Evolutionary conservation across 495 filamentous ascomycete genomes (phyloP).

Genomic region (Pseudotulostoma volvatum): DNA sequence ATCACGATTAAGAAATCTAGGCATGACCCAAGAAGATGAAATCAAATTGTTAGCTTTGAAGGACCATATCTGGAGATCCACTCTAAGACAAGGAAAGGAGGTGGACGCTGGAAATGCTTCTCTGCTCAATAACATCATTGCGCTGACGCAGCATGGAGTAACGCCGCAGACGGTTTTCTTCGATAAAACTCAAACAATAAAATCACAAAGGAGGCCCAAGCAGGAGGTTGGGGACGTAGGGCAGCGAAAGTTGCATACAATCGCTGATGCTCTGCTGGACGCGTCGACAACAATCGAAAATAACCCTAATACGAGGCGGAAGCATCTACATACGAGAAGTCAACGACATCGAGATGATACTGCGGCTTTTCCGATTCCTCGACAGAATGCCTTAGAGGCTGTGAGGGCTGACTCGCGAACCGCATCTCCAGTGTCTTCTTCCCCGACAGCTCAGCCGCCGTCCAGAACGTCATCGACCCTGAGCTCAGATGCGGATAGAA

Average conservation of each 20-base stretch:
- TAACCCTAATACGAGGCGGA: conserved; percentile 38
- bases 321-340: conserved; percentile 30
- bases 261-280: conserved; percentile 80
- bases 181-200: conserved; percentile 44
- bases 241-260: conserved; percentile 46
- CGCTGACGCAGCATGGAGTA: conserved; percentile 52
- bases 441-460: conserved; percentile 21
- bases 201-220: conserved; percentile 23
- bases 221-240: conserved; percentile 8
- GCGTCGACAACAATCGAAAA: conserved; percentile 80
- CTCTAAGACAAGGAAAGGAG: conserved; percentile 47
- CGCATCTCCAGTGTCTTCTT: conserved; percentile 21
- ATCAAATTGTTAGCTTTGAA: conserved; percentile 71
- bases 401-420: conserved; percentile 16
- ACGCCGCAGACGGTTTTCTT: conserved; percentile 85
- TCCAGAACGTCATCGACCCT: conserved; percentile 27
- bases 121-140: conserved; percentile 49
- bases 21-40: conserved; percentile 73
- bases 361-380: conserved; percentile 5
- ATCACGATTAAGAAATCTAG: conserved; percentile 61
- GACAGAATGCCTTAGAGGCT: conserved; percentile 11
- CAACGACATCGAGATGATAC: conserved; percentile 32
- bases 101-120: conserved; percentile 17
- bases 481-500: conserved; percentile 18
- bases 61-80: conserved; percentile 85